These are phyloP conservation scores for Groenewaldozyma salmanticensis DNA, from an alignment of 805 yeast species.

Conservation along the genomic window DNA sequence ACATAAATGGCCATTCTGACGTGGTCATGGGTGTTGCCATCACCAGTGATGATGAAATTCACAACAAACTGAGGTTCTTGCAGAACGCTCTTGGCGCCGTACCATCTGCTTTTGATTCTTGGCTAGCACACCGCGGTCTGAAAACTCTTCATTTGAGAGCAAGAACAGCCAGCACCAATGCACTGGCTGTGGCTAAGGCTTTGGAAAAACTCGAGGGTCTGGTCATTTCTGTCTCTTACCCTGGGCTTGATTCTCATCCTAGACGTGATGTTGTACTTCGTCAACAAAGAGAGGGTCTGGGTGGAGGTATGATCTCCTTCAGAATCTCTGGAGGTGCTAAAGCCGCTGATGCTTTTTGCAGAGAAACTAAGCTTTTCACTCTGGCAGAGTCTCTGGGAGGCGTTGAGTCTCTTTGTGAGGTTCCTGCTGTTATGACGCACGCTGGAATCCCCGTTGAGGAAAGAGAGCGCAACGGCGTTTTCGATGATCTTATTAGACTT, in stretches of 20 bases:
- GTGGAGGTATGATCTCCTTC: slow-evolving; percentile 89
- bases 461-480: slow-evolving; percentile 74
- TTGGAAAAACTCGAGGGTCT: slow-evolving; percentile 33
- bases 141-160: slow-evolving; percentile 79
- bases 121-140: slow-evolving; percentile 89
- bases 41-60: slow-evolving; percentile 50
- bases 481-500: slow-evolving; percentile 70
- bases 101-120: slow-evolving; percentile 83
- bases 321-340: slow-evolving; percentile 74
- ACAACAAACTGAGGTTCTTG: slow-evolving; percentile 59
- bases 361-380: slow-evolving; percentile 65
- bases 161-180: slow-evolving; percentile 55
- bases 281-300: slow-evolving; percentile 77
- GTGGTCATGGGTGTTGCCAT: slow-evolving; percentile 81
- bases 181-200: slow-evolving; percentile 59
- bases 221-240: slow-evolving; percentile 69
- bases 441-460: slow-evolving; percentile 77
- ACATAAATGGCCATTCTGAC: slow-evolving; percentile 89
- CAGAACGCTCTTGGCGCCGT: slow-evolving; percentile 86
- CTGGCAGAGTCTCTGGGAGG: slow-evolving; percentile 90
- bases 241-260: slow-evolving; percentile 62
- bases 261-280: slow-evolving; percentile 52
- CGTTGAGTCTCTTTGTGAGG: slow-evolving; percentile 75
- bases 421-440: slow-evolving; percentile 88
- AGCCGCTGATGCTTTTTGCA: slow-evolving; percentile 66